Evolutionary conservation across 1,284 basidiomycete species (phyloP).

Genomic region (Cryptococcus hybrid): DNA sequence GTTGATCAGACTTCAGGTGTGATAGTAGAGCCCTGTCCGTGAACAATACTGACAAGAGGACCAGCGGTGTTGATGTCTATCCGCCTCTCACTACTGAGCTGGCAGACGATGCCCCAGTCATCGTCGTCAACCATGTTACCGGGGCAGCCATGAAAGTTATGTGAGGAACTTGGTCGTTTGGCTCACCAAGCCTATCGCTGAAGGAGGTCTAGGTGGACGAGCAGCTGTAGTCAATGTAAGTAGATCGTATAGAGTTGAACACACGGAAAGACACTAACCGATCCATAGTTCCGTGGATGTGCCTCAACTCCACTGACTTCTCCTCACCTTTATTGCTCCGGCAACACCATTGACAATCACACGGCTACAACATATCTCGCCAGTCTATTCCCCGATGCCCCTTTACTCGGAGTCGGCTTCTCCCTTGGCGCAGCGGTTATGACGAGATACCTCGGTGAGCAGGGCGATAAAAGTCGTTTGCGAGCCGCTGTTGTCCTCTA

Average conservation of each 20-base stretch:
- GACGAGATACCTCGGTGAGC: constrained; percentile 82
- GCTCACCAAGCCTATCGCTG: constrained; percentile 59
- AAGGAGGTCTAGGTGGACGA: constrained; percentile 78
- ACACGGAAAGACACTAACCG: neutral
- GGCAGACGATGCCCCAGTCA: constrained; percentile 64
- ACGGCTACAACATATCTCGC: constrained; percentile 73
- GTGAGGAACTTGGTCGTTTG: constrained; percentile 71
- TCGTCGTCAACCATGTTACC: constrained; percentile 79
- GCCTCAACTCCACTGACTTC: constrained; percentile 63
- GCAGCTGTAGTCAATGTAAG: constrained; percentile 71
- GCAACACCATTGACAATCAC: constrained; percentile 76
- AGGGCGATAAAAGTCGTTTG: constrained; percentile 69
- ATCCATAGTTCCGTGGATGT: constrained; percentile 42
- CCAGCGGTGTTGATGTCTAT: constrained; percentile 54
- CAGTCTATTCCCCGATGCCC: constrained; percentile 70
- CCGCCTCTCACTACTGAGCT: constrained; percentile 53
- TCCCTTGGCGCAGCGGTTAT: constrained; percentile 89
- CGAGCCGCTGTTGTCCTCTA: constrained; percentile 70
- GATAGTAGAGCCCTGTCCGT: neutral
- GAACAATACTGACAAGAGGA: neutral
- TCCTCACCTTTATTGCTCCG: constrained; percentile 72
- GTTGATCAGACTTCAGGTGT: constrained; percentile 22
- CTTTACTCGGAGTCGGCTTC: constrained; percentile 81
- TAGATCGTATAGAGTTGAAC: neutral
- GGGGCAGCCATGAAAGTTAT: constrained; percentile 89